These are phyloP conservation scores for Colletotrichum musicola DNA, from an alignment of 2,329 filamentous ascomycete species.

Conservation along the genomic window DNA sequence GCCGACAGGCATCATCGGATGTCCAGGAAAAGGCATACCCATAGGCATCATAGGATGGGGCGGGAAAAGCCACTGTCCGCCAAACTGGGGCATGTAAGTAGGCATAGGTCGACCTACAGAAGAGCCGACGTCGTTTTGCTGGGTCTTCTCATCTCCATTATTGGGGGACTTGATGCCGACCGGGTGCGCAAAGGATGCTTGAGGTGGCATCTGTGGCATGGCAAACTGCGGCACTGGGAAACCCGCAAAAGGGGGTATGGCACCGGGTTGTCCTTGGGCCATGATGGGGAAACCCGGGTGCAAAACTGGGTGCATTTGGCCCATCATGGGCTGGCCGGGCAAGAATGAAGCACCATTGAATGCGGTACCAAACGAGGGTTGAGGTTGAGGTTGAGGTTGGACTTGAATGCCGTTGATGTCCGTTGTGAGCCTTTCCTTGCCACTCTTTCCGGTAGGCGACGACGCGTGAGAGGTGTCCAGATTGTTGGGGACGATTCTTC, in stretches of 20 bases:
- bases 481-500: conserved; percentile 75
- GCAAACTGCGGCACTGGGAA: conserved; percentile 18
- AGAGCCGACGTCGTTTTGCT: neutral
- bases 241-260: conserved; percentile 29
- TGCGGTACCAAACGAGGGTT: too few species aligned
- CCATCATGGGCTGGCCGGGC: conserved; percentile 25
- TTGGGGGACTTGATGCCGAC: neutral
- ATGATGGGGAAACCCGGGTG: conserved; percentile 22
- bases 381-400: conserved; percentile 40
- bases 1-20: conserved; percentile 43
- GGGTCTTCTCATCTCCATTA: conserved; percentile 12
- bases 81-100: conserved; percentile 9
- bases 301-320: conserved; percentile 28
- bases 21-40: conserved; percentile 42
- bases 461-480: conserved; percentile 59
- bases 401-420: conserved; percentile 43
- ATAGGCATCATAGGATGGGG: conserved; percentile 34
- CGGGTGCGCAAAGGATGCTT: conserved; percentile 7
- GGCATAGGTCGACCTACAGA: neutral
- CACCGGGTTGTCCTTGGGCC: conserved; percentile 8
- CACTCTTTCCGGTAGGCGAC: conserved; percentile 67
- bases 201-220: conserved; percentile 3
- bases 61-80: conserved; percentile 33
- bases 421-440: conserved; percentile 53
- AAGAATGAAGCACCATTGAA: conserved; percentile 35